Percentiles rank a stretch among this genome's conserved stretches.
Conservation (phyloP, 2,329 filamentous ascomycete genomes). For the Myriosclerotinia curreyana region DNA sequence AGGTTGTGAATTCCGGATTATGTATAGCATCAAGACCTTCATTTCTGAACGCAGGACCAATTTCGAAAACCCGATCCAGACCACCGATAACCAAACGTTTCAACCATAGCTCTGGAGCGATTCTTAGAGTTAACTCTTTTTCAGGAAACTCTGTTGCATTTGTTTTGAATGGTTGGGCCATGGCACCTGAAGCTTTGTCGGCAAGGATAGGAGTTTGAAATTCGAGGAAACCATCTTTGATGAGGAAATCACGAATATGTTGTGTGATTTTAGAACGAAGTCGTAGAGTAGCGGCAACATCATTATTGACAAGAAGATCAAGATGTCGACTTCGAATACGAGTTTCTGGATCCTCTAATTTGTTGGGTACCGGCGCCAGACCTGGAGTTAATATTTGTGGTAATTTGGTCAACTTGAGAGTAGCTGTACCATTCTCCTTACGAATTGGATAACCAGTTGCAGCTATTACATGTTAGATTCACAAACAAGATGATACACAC, state of each 20-base stretch:
- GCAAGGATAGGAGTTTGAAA: slow-evolving; percentile 89
- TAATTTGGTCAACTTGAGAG: slow-evolving; percentile 63
- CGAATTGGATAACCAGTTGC: slow-evolving; percentile 67
- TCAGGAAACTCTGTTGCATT: slow-evolving; percentile 71
- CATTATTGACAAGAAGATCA: slow-evolving; percentile 75
- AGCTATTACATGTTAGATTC: slow-evolving; percentile 41
- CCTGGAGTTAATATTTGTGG: slow-evolving; percentile 74
- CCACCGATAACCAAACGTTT: slow-evolving; percentile 89
- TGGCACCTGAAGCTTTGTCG: slow-evolving; percentile 78
- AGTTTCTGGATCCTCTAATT: slow-evolving; percentile 67
- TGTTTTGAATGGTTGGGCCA: slow-evolving; percentile 83
- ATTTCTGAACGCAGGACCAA: slow-evolving; percentile 89
- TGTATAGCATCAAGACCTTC: slow-evolving; percentile 89
- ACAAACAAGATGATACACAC: neutral
- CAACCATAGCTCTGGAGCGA: slow-evolving; percentile 92
- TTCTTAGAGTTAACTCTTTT: slow-evolving; percentile 71
- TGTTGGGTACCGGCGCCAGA: slow-evolving; percentile 73
- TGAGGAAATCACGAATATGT: slow-evolving; percentile 70
- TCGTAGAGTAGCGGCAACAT: slow-evolving; percentile 65
- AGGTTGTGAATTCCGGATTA: slow-evolving; percentile 96
- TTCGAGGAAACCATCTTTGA: slow-evolving; percentile 72
- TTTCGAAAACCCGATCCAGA: slow-evolving; percentile 86
- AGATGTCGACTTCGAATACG: slow-evolving; percentile 77
- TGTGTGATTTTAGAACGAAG: slow-evolving; percentile 73
- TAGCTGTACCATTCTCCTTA: slow-evolving; percentile 67